phyloP scores from a whole-genome alignment of 306 rosid genomes.

The Betula pendula region DNA sequence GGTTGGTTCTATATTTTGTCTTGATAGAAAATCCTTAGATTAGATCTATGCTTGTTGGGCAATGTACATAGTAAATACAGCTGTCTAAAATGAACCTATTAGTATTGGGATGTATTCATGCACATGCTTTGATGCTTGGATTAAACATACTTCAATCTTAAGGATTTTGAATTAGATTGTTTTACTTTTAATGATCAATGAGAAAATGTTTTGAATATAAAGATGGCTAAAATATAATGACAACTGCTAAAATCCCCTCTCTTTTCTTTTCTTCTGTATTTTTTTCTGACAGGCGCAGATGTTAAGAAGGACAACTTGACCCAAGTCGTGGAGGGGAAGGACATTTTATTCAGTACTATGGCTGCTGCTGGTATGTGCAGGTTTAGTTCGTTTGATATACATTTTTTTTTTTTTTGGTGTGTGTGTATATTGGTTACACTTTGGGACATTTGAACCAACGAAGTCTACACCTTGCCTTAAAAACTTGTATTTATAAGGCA shows the following conservation, averaged over 20 bases:
- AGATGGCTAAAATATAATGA: neutral
- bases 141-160: neutral
- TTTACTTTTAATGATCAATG: too few relatives aligned
- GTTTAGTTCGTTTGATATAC: neutral
- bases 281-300: neutral
- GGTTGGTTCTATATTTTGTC: conserved; percentile 12
- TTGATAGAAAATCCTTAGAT: neutral
- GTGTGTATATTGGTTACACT: too few relatives aligned
- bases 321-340: neutral
- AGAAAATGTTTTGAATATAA: neutral
- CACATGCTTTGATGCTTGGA: conserved; percentile 4
- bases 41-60: neutral
- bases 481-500: too few relatives aligned
- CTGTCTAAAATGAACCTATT: neutral
- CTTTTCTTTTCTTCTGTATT: neutral
- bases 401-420: neutral
- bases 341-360: neutral
- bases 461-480: too few relatives aligned
- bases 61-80: conserved; percentile 16
- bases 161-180: too few relatives aligned
- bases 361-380: neutral
- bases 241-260: neutral
- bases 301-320: neutral
- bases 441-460: too few relatives aligned
- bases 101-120: conserved; percentile 25